Conservation (phyloP, 495 filamentous ascomycete species). For the Apiosordaria backusii region DNA sequence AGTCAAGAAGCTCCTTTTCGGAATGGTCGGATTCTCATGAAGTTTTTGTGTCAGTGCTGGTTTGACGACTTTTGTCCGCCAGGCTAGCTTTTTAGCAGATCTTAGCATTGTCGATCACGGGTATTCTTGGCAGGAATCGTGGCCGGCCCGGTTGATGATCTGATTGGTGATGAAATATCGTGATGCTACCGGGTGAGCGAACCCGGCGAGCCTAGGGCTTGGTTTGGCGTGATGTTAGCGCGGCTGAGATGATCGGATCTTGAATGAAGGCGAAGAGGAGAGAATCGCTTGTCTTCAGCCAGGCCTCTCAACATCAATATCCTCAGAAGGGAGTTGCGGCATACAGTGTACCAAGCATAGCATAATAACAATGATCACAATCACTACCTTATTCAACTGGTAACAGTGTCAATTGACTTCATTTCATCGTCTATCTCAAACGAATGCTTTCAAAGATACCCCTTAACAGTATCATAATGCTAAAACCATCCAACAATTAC, state of each 20-base stretch:
- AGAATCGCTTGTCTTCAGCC: not conserved
- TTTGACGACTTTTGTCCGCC: too few species aligned
- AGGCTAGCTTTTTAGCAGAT: not conserved
- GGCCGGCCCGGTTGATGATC: not conserved
- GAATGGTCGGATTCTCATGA: not conserved
- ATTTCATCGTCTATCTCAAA: not conserved
- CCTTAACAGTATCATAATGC: not conserved
- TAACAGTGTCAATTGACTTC: not conserved
- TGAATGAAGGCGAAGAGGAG: not conserved
- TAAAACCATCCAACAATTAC: not conserved
- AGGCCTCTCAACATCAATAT: too few species aligned
- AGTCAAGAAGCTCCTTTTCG: not conserved
- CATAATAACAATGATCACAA: too few species aligned
- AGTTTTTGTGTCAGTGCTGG: too few species aligned
- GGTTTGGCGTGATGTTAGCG: not conserved
- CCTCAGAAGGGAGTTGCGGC: too few species aligned
- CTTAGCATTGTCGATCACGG: not conserved
- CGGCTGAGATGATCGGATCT: not conserved
- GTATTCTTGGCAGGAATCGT: not conserved
- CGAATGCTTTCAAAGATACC: not conserved
- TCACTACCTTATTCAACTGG: not conserved
- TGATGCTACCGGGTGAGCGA: not conserved
- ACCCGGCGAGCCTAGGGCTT: not conserved
- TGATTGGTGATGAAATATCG: not conserved
- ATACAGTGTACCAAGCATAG: too few species aligned